Base-by-base conservation (phyloP, 2,329 filamentous ascomycete genomes). In the Dothidotthia symphoricarpi region DNA sequence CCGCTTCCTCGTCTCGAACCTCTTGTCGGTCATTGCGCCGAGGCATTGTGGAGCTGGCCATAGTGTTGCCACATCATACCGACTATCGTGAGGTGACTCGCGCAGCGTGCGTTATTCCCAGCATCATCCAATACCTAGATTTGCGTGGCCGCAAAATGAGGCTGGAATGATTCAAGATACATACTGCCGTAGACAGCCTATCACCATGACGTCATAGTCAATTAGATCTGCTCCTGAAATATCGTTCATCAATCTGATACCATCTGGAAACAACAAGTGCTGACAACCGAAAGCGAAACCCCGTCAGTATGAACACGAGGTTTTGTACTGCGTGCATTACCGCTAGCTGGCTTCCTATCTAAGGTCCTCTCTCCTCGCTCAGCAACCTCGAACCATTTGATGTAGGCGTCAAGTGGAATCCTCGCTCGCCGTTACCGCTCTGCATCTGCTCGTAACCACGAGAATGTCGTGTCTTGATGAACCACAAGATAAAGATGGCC, bases 291-390 rank as follows among this genome's bases (percentile, higher is more conserved):
- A n/a, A n/a, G n/a, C n/a, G n/a, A n/a, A n/a, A n/a, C n/a, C n/a
- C n/a, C n/a, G n/a, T n/a, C n/a, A n/a, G n/a, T n/a, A n/a, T n/a
- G n/a, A n/a, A n/a, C n/a, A n/a, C n/a, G n/a, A n/a, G n/a, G n/a
- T n/a, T n/a, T n/a, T n/a, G n/a, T n/a, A n/a, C n/a, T n/a, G n/a
- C n/a, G n/a, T n/a, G n/a, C n/a, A n/a, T n/a, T n/a, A n/a, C n/a
- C n/a, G n/a, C n/a, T n/a, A n/a, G n/a, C n/a, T n/a, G n/a, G n/a
- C n/a, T n/a, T n/a, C n/a, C n/a, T n/a, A n/a, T n/a, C n/a, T n/a
- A 16, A 24, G 11, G 25, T 17, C 14, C 31, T 24, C 13, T 28
- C 31, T 22, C 19, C 19, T 22, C 19, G 88, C 86, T 66, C 19
- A 22, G 9, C 9, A 22, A 9, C 19, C 19, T 22, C 9, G 19